A percentile compares a stretch with the other conserved stretches of the same genome.
Evolutionary conservation across 83 land plant genomes (phyloP).

Genomic region (Diphasiastrum complanatum): DNA sequence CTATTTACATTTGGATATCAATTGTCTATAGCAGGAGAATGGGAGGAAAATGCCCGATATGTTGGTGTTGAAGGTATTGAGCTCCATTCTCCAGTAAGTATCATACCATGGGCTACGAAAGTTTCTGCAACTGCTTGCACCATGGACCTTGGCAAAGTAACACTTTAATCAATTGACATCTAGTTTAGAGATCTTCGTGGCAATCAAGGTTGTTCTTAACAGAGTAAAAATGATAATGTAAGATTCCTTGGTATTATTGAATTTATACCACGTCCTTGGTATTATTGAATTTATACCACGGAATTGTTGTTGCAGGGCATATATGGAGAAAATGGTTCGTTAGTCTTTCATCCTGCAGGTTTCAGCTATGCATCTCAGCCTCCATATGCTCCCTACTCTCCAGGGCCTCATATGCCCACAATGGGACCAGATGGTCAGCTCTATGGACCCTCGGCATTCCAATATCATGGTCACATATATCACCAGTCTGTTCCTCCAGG

Average conservation of each 20-base stretch:
- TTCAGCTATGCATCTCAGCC: slow-evolving; percentile 31
- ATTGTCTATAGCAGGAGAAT: slow-evolving; percentile 16
- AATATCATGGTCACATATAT: slow-evolving; percentile 34
- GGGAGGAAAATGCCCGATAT: slow-evolving; percentile 33
- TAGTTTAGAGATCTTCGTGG: background rate
- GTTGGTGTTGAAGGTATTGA: slow-evolving; percentile 30
- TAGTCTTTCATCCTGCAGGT: slow-evolving; percentile 27
- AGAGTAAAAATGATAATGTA: too few relatives aligned
- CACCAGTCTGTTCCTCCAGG: slow-evolving; percentile 31
- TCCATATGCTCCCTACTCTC: slow-evolving; percentile 29
- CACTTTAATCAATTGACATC: background rate
- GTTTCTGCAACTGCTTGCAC: too few relatives aligned
- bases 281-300: background rate
- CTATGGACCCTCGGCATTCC: slow-evolving; percentile 35
- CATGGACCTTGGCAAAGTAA: too few relatives aligned
- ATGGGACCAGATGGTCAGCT: slow-evolving; percentile 40
- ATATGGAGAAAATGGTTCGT: slow-evolving; percentile 22
- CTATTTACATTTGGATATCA: too few relatives aligned
- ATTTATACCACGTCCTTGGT: background rate
- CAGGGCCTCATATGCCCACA: slow-evolving; percentile 31
- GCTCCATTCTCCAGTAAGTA: slow-evolving; percentile 27
- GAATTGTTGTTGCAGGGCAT: slow-evolving; percentile 32
- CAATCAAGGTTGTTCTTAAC: background rate
- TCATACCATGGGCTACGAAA: too few relatives aligned
- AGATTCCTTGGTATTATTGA: too few relatives aligned